phyloP scores from a whole-genome alignment of 2,329 filamentous ascomycete species.

The Xylaria sp. region DNA sequence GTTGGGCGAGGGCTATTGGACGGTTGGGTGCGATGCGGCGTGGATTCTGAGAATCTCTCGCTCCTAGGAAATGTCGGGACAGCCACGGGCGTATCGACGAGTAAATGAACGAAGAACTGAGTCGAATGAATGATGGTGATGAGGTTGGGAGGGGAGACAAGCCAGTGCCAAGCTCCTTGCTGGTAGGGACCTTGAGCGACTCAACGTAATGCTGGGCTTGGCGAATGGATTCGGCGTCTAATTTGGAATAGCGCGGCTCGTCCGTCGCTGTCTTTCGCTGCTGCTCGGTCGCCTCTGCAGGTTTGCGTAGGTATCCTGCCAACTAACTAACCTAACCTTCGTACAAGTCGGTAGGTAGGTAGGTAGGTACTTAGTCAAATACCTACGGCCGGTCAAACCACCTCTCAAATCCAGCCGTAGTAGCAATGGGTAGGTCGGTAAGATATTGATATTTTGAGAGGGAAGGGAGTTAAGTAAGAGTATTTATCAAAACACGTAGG shows the following conservation, averaged over 20 bases:
- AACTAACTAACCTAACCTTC: conserved; percentile 1
- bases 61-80: conserved; percentile 3
- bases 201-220: conserved; percentile 40
- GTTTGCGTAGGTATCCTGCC: conserved; percentile 10
- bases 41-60: neutral
- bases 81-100: conserved; percentile 12
- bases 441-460: neutral
- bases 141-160: conserved; percentile 40
- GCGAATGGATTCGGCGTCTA: conserved; percentile 23
- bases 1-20: neutral
- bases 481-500: conserved; percentile 9
- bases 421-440: neutral
- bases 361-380: neutral
- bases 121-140: conserved; percentile 28
- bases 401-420: neutral
- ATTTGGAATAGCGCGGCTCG: conserved; percentile 37
- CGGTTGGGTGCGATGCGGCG: conserved; percentile 15
- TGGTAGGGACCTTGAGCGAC: conserved; percentile 24
- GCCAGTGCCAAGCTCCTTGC: conserved; percentile 31
- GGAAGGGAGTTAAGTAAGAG: neutral
- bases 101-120: conserved; percentile 25
- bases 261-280: conserved; percentile 12
- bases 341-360: neutral
- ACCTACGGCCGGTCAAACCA: neutral
- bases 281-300: neutral